A percentile compares a stretch with the other conserved stretches of the same genome.
These are phyloP conservation scores for Trichoderma asperelloides DNA, from an alignment of 495 filamentous ascomycete genomes.

Conservation along the genomic window DNA sequence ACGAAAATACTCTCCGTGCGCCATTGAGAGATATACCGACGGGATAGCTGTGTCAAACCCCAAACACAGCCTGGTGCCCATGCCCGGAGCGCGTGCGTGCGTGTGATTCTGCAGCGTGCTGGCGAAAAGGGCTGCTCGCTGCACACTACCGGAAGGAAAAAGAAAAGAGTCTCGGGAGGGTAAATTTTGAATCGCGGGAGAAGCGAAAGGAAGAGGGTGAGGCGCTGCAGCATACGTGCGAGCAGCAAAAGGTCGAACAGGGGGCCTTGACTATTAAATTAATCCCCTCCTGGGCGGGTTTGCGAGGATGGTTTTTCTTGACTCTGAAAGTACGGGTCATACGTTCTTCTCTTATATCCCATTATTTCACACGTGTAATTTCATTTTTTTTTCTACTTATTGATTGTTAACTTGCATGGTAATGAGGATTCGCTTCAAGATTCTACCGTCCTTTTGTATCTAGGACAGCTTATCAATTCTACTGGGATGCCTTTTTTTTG, in stretches of 20 bases:
- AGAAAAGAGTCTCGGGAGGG: background rate
- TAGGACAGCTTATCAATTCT: slow-evolving; percentile 3
- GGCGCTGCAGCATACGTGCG: background rate
- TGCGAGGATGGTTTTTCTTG: slow-evolving; percentile 1
- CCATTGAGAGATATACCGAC: background rate
- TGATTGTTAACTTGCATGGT: slow-evolving; percentile 8
- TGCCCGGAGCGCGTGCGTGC: background rate
- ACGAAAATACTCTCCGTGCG: background rate
- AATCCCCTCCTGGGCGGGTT: background rate
- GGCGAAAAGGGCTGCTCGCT: background rate
- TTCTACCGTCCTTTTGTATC: slow-evolving; percentile 6
- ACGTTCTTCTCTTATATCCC: slow-evolving; percentile 8
- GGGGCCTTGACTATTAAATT: background rate
- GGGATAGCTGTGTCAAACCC: background rate
- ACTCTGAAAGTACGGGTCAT: background rate
- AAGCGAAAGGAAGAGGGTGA: background rate
- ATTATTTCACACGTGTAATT: slow-evolving; percentile 8
- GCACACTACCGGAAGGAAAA: background rate
- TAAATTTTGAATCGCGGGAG: background rate
- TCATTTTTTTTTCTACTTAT: slow-evolving; percentile 5
- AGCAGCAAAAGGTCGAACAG: background rate
- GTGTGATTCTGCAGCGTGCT: background rate
- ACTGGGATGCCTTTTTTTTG: background rate
- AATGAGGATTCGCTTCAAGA: slow-evolving; percentile 6
- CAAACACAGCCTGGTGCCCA: background rate